Conservation (phyloP, 2,329 filamentous ascomycete genomes). For the Blastomyces percursus region DNA sequence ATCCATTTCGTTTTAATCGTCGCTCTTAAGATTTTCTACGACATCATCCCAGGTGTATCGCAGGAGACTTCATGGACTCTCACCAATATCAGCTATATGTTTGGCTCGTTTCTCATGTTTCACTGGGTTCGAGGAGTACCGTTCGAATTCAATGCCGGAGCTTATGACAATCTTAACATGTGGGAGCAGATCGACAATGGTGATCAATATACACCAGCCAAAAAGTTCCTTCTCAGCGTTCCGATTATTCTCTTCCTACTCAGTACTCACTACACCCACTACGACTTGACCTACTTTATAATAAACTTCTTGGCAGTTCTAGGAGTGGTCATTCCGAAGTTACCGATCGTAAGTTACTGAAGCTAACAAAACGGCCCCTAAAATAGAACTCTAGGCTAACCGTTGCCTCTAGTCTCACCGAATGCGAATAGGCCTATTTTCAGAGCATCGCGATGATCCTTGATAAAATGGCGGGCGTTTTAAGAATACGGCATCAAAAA, state of each 20-base stretch:
- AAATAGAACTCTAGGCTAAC: background rate
- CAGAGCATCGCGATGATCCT: slow-evolving; percentile 3
- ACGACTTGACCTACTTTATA: slow-evolving; percentile 91
- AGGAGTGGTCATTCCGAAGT: slow-evolving; percentile 87
- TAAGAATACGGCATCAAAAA: background rate
- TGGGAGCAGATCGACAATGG: slow-evolving; percentile 99
- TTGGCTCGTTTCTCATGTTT: slow-evolving; percentile 98
- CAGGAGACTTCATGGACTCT: slow-evolving; percentile 98
- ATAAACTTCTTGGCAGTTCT: slow-evolving; percentile 93
- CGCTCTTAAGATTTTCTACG: slow-evolving; percentile 88
- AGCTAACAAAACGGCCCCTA: background rate
- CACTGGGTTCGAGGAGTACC: slow-evolving; percentile 96
- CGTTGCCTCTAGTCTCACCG: slow-evolving; percentile 3
- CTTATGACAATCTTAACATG: slow-evolving; percentile 99
- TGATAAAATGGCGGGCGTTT: background rate
- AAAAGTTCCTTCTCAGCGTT: slow-evolving; percentile 93
- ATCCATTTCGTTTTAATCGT: slow-evolving; percentile 92
- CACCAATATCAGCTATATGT: slow-evolving; percentile 98
- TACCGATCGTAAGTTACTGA: slow-evolving; percentile 69
- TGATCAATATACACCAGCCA: slow-evolving; percentile 94
- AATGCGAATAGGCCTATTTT: slow-evolving; percentile 6
- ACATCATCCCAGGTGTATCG: slow-evolving; percentile 89
- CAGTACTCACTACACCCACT: slow-evolving; percentile 98
- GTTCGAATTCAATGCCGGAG: slow-evolving; percentile 96
- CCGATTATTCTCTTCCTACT: slow-evolving; percentile 89